These are phyloP conservation scores for Dioszegia aurantiaca DNA, from an alignment of 768 basidiomycete species.

Conservation along the genomic window DNA sequence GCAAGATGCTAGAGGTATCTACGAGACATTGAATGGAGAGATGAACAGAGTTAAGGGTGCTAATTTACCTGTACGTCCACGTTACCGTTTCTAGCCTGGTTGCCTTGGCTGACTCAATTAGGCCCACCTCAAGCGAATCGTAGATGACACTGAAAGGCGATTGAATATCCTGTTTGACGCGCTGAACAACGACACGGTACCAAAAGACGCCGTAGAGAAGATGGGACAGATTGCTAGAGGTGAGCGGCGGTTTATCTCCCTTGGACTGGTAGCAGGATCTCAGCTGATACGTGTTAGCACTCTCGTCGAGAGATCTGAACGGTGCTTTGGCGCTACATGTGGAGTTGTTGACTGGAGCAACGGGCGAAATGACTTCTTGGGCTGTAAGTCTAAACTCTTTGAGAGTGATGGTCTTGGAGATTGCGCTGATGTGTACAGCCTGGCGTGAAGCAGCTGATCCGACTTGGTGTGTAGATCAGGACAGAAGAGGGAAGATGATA, in stretches of 20 bases:
- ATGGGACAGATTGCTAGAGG: conserved; percentile 70
- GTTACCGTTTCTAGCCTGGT: too few relatives aligned
- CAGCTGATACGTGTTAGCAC: conserved; percentile 59
- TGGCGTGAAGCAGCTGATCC: conserved; percentile 79
- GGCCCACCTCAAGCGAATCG: conserved; percentile 78
- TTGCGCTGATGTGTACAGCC: conserved; percentile 68
- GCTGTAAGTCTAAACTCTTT: too few relatives aligned
- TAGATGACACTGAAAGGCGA: conserved; percentile 81
- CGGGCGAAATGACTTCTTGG: conserved; percentile 66
- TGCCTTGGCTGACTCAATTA: conserved; percentile 47
- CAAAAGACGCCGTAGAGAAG: conserved; percentile 67
- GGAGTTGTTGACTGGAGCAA: conserved; percentile 74
- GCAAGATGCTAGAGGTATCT: conserved; percentile 64
- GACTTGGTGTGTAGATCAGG: conserved; percentile 32
- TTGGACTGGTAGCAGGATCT: not conserved
- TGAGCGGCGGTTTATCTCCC: conserved; percentile 49
- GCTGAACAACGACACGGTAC: conserved; percentile 83
- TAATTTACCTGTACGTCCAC: conserved; percentile 65
- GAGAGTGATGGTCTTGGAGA: conserved; percentile 27
- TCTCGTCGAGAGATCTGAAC: conserved; percentile 72
- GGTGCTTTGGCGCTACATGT: conserved; percentile 79
- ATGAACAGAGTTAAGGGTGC: conserved; percentile 68
- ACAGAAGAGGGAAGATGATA: not conserved
- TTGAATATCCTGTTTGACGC: conserved; percentile 83
- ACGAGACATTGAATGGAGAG: conserved; percentile 63